Evolutionary conservation across 140 eudicot genomes (phyloP).

Genomic region (Cichorium intybus): DNA sequence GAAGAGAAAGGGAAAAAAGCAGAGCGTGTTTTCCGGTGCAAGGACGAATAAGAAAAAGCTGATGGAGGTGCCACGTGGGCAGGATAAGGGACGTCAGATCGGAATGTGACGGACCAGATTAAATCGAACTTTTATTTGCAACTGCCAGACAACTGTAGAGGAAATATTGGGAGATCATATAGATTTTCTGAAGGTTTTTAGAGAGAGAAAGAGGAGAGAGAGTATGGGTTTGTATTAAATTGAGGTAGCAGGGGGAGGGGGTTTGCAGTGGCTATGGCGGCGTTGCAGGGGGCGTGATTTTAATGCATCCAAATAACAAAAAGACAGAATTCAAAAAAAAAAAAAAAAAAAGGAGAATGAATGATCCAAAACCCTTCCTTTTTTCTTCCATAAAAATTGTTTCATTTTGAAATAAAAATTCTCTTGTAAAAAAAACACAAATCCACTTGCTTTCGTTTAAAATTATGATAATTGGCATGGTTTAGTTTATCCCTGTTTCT

Average conservation of each 20-base stretch:
- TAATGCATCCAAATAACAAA: slow-evolving; percentile 63
- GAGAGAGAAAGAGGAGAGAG: slow-evolving; percentile 27
- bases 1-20: slow-evolving; percentile 40
- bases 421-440: too few species aligned
- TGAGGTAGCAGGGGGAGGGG: slow-evolving; percentile 48
- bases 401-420: too few species aligned
- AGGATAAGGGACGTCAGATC: slow-evolving; percentile 38
- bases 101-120: slow-evolving; percentile 53
- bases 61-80: slow-evolving; percentile 58
- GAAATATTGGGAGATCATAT: slow-evolving; percentile 39
- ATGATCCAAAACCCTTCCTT: not conserved
- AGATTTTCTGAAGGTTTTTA: slow-evolving; percentile 16
- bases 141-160: slow-evolving; percentile 75
- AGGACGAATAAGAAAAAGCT: slow-evolving; percentile 74
- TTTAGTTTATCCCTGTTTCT: not conserved
- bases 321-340: slow-evolving; percentile 20
- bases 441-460: not conserved
- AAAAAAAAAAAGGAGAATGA: not conserved
- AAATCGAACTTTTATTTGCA: slow-evolving; percentile 32
- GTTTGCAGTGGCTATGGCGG: slow-evolving; percentile 80
- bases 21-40: slow-evolving; percentile 94
- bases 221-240: slow-evolving; percentile 47
- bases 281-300: slow-evolving; percentile 81
- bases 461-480: not conserved
- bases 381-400: not conserved